These are phyloP conservation scores for Ophiostoma novo-ulmi DNA, from an alignment of 2,329 filamentous ascomycete genomes.

Conservation along the genomic window DNA sequence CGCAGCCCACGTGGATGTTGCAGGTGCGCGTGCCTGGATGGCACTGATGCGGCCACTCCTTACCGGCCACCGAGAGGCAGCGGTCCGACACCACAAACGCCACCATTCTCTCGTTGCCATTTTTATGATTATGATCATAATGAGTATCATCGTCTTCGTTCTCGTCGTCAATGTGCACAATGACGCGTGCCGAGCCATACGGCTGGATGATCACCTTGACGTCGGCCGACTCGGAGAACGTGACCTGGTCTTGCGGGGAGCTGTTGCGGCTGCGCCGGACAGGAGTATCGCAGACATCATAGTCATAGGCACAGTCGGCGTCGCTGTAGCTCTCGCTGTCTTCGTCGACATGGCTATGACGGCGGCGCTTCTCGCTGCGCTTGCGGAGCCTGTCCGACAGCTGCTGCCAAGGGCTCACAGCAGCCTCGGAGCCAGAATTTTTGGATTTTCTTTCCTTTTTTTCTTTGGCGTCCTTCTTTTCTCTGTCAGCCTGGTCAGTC, in stretches of 20 bases:
- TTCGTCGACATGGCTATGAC: not conserved
- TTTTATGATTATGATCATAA: slow-evolving; percentile 28
- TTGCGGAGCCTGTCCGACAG: slow-evolving; percentile 1
- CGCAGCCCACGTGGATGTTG: slow-evolving; percentile 21
- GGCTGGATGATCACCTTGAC: slow-evolving; percentile 18
- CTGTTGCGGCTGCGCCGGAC: not conserved
- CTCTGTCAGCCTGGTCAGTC: not conserved
- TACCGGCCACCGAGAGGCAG: slow-evolving; percentile 22
- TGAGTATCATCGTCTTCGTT: slow-evolving; percentile 31
- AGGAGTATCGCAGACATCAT: not conserved
- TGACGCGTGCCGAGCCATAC: slow-evolving; percentile 17
- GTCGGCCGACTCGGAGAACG: not conserved
- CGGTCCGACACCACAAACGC: slow-evolving; percentile 36
- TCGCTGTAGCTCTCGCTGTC: not conserved
- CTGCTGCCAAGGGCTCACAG: slow-evolving; percentile 14
- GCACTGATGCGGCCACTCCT: slow-evolving; percentile 21
- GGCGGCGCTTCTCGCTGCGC: not conserved
- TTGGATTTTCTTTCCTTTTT: not conserved
- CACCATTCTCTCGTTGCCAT: slow-evolving; percentile 33
- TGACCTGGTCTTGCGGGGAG: not conserved
- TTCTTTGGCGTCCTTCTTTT: not conserved
- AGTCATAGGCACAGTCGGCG: not conserved
- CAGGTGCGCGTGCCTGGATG: slow-evolving; percentile 17
- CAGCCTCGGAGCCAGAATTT: no score
- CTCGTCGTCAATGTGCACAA: slow-evolving; percentile 29